A percentile compares a stretch with the other conserved stretches of the same genome.
phyloP scores from a whole-genome alignment of 2,329 filamentous ascomycete species.

The Paecilomyces dactylethromorphus region DNA sequence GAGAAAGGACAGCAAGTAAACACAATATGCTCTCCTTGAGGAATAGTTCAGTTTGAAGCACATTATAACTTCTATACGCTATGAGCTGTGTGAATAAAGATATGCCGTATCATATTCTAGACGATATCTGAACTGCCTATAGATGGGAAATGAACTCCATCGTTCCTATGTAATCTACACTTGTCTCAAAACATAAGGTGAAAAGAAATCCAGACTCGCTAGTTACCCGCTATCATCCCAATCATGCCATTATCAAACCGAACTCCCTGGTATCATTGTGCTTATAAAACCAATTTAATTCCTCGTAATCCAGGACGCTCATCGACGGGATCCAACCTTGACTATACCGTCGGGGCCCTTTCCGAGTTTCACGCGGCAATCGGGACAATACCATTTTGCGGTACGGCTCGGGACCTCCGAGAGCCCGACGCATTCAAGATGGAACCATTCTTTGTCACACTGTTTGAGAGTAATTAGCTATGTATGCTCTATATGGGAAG shows the following conservation, averaged over 20 bases:
- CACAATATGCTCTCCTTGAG: too few relatives aligned
- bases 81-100: neutral
- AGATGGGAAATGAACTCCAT: neutral
- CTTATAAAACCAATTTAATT: neutral
- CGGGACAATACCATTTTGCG: conserved; percentile 61
- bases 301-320: neutral
- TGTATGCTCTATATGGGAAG: neutral
- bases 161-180: neutral
- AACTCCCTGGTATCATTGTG: neutral
- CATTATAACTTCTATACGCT: neutral
- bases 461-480: conserved; percentile 22
- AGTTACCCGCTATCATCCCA: neutral
- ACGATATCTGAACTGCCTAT: neutral
- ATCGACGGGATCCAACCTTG: conserved; percentile 26
- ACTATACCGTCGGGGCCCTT: conserved; percentile 37
- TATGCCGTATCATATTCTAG: neutral
- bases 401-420: conserved; percentile 53
- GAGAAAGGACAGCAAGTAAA: too few relatives aligned
- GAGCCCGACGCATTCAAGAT: conserved; percentile 55
- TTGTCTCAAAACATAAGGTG: neutral
- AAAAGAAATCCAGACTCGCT: neutral
- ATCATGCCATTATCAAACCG: neutral
- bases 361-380: conserved; percentile 48
- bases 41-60: too few relatives aligned
- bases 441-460: conserved; percentile 63